A percentile compares a stretch with the other conserved stretches of the same genome.
These are phyloP conservation scores for Paraphaeosphaeria minitans DNA, from an alignment of 2,329 filamentous ascomycete species.

Conservation along the genomic window DNA sequence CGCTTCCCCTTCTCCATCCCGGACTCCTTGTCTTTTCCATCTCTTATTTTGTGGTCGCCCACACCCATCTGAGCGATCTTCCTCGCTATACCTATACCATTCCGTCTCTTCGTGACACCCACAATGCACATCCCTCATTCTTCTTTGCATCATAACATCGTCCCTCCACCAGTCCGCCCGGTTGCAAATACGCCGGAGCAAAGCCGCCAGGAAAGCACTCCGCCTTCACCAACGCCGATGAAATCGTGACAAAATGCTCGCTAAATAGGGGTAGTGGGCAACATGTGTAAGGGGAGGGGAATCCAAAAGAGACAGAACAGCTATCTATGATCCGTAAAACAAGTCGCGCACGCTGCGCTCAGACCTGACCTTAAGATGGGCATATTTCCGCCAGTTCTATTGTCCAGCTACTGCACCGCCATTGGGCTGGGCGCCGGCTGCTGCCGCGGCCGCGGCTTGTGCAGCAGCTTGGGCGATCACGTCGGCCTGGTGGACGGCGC, in stretches of 20 bases:
- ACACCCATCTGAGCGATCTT: not conserved
- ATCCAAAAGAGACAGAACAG: conserved; percentile 26
- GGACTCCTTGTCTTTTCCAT: not conserved
- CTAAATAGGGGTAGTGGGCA: conserved; percentile 26
- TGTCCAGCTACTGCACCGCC: conserved; percentile 20
- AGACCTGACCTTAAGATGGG: not conserved
- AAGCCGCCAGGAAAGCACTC: conserved; percentile 8
- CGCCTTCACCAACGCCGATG: conserved; percentile 20
- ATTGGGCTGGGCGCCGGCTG: conserved; percentile 31
- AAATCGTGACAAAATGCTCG: conserved; percentile 34
- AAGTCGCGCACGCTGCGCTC: not conserved
- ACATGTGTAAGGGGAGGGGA: conserved; percentile 21
- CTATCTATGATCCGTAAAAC: conserved; percentile 25
- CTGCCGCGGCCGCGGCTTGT: conserved; percentile 25
- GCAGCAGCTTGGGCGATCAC: conserved; percentile 53
- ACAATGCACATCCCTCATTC: too few species aligned
- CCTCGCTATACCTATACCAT: not conserved
- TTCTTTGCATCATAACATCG: not conserved
- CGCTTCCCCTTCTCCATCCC: not conserved
- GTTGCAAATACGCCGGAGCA: conserved; percentile 8
- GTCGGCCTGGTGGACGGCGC: conserved; percentile 74
- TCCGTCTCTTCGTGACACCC: not conserved
- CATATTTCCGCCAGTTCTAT: conserved; percentile 18
- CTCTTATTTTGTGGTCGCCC: conserved; percentile 2
- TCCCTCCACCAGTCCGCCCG: not conserved